phyloP scores from a whole-genome alignment of 306 rosid genomes.

The Castanea sativa region DNA sequence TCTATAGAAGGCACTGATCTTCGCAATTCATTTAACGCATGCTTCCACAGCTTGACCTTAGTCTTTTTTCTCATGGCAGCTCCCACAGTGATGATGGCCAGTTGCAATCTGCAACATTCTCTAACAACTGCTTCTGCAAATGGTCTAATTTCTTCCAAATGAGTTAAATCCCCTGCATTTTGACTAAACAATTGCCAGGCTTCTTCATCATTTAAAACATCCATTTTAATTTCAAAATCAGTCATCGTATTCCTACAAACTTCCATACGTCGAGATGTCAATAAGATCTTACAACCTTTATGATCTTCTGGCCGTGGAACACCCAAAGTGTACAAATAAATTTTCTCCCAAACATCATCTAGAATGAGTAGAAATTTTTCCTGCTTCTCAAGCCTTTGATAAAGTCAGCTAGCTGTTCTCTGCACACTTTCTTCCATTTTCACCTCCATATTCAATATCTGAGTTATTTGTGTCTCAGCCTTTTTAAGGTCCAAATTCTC shows the following conservation, averaged over 20 bases:
- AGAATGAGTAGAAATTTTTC: too few species aligned
- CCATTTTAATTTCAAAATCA: neutral
- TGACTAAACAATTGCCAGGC: neutral
- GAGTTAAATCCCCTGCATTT: conserved; percentile 5
- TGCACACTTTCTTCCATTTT: too few species aligned
- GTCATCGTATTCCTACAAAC: conserved; percentile 21
- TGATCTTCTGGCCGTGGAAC: conserved; percentile 8
- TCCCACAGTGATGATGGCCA: conserved; percentile 9
- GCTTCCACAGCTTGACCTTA: conserved; percentile 3
- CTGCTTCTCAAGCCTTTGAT: too few species aligned
- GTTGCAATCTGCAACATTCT: too few species aligned
- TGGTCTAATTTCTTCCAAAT: neutral
- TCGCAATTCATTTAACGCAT: conserved; percentile 1
- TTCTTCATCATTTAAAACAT: neutral
- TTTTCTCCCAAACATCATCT: neutral
- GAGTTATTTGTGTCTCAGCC: too few species aligned
- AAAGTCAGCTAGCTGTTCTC: too few species aligned
- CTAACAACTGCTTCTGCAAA: too few species aligned
- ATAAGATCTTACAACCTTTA: conserved; percentile 3
- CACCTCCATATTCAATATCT: too few species aligned
- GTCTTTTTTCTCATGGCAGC: conserved; percentile 5
- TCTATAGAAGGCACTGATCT: neutral
- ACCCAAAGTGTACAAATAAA: neutral
- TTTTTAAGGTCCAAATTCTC: too few species aligned
- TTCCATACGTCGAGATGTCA: conserved; percentile 3